Evolutionary conservation across 192 early-diverging fungal species (phyloP).

Genomic region (Mortierella alpina): DNA sequence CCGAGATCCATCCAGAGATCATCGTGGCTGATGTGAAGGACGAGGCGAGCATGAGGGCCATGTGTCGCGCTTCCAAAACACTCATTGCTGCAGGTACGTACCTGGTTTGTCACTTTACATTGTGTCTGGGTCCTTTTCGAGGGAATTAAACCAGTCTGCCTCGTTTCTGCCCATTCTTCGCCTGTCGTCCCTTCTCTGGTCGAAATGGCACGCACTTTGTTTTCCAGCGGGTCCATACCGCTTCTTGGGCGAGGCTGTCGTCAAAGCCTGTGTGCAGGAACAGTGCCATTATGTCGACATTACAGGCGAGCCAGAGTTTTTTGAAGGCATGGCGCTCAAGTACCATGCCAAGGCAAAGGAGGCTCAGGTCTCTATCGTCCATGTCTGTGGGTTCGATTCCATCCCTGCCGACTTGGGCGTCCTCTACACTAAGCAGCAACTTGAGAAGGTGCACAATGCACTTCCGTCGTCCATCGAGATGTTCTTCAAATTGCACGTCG

Average conservation of each 20-base stretch:
- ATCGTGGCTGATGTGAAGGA: conserved; percentile 61
- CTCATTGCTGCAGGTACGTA: conserved; percentile 43
- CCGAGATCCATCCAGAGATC: conserved; percentile 40
- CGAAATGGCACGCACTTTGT: not conserved
- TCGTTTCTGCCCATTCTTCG: not conserved
- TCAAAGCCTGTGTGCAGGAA: conserved; percentile 66
- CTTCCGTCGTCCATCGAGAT: conserved; percentile 69
- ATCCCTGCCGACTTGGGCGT: conserved; percentile 77
- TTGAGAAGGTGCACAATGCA: conserved; percentile 41
- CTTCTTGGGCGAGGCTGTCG: conserved; percentile 71
- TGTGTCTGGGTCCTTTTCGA: too few relatives aligned
- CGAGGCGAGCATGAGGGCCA: conserved; percentile 43
- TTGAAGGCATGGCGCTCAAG: conserved; percentile 70
- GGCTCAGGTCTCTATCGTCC: conserved; percentile 64
- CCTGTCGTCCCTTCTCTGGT: not conserved
- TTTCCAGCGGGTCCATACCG: conserved; percentile 68
- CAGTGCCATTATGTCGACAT: conserved; percentile 70
- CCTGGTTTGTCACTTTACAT: not conserved
- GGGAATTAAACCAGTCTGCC: not conserved
- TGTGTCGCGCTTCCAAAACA: conserved; percentile 38
- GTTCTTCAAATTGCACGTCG: conserved; percentile 61
- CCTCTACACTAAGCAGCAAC: conserved; percentile 65
- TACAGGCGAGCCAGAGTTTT: conserved; percentile 73
- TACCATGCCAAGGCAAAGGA: conserved; percentile 63
- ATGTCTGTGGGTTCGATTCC: conserved; percentile 62